These are phyloP conservation scores for Aspergillus pseudoglaucus DNA, from an alignment of 2,329 filamentous ascomycete genomes.

Conservation along the genomic window DNA sequence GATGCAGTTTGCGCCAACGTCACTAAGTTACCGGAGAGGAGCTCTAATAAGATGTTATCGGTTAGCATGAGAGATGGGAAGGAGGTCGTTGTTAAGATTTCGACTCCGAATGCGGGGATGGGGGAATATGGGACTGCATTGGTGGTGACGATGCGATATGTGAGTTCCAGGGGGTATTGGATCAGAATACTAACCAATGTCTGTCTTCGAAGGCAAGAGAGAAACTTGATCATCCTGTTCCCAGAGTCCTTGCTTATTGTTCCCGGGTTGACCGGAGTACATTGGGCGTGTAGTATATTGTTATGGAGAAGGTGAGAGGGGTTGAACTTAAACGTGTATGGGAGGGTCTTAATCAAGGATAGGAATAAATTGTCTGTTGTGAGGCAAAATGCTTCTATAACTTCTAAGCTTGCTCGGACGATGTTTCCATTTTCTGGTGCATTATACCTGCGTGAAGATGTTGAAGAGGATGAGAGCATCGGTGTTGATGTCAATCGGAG, in stretches of 20 bases:
- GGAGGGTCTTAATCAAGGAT: not conserved
- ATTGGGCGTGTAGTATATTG: constrained; percentile 8
- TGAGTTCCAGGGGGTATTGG: too few relatives aligned
- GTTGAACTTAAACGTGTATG: constrained; percentile 2
- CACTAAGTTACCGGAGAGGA: not conserved
- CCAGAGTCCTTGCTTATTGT: constrained; percentile 5
- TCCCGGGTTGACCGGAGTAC: constrained; percentile 2
- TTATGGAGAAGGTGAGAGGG: constrained; percentile 9
- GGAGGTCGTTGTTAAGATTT: constrained; percentile 3
- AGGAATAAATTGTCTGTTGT: too few relatives aligned
- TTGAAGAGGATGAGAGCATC: too few relatives aligned
- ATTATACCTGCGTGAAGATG: too few relatives aligned
- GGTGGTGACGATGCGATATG: constrained; percentile 6
- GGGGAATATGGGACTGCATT: constrained; percentile 2
- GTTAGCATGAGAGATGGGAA: constrained; percentile 2
- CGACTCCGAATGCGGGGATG: constrained; percentile 2
- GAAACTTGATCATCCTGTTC: constrained; percentile 7
- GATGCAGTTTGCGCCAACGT: not conserved
- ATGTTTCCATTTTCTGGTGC: too few relatives aligned
- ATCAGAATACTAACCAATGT: too few relatives aligned
- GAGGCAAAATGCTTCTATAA: too few relatives aligned
- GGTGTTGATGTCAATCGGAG: too few relatives aligned
- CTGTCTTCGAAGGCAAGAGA: too few relatives aligned
- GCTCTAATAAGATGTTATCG: constrained; percentile 4
- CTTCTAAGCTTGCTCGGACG: too few relatives aligned